A percentile compares a stretch with the other conserved stretches of the same genome.
Conservation (phyloP, 768 basidiomycete species). For the Daedalea quercina region DNA sequence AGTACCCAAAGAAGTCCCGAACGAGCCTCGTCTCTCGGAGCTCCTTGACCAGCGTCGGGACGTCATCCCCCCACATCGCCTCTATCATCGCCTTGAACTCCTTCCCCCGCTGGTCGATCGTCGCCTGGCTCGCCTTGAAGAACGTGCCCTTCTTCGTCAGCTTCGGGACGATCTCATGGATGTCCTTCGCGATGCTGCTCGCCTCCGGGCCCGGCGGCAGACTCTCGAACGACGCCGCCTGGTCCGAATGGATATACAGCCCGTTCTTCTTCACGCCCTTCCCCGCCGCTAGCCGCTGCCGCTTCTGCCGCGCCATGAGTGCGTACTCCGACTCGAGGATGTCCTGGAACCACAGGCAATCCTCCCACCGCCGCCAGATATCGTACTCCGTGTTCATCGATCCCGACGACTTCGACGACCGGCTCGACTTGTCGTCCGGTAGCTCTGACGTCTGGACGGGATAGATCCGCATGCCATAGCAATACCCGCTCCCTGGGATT, state of each 20-base stretch:
- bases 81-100: constrained; percentile 57
- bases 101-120: constrained; percentile 51
- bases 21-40: constrained; percentile 50
- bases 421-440: constrained; percentile 6
- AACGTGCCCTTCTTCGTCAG: constrained; percentile 67
- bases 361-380: constrained; percentile 78
- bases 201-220: constrained; percentile 81
- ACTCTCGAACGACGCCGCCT: constrained; percentile 80
- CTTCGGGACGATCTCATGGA: constrained; percentile 60
- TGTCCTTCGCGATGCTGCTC: constrained; percentile 59
- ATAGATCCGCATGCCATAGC: constrained; percentile 57
- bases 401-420: constrained; percentile 13
- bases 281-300: constrained; percentile 56
- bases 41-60: constrained; percentile 62
- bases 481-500: constrained; percentile 42
- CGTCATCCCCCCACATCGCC: constrained; percentile 49
- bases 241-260: constrained; percentile 60
- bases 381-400: constrained; percentile 48
- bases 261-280: constrained; percentile 72
- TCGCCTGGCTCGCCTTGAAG: constrained; percentile 65
- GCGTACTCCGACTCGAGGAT: constrained; percentile 59
- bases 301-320: constrained; percentile 59
- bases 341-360: constrained; percentile 74
- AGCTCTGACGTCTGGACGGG: constrained; percentile 29
- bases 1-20: constrained; percentile 74